Conservation (phyloP, 2,329 filamentous ascomycete genomes). For the Dothistroma septosporum region DNA sequence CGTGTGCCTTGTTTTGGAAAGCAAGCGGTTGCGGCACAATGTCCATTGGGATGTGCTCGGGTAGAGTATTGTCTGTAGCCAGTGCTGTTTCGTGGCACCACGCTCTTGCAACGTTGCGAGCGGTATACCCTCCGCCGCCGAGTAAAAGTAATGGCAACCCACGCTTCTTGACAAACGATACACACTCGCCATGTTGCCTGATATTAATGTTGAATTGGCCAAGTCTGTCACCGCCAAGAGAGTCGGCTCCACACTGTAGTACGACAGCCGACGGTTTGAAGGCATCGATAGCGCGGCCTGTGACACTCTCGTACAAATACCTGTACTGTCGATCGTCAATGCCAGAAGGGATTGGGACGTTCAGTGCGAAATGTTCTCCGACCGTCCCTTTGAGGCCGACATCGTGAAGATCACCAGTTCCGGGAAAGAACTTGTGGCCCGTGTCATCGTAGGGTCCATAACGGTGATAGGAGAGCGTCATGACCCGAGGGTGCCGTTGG, state of each 20-base stretch:
- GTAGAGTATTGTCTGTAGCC: constrained; percentile 70
- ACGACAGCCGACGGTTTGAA: constrained; percentile 91
- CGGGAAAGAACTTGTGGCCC: constrained; percentile 57
- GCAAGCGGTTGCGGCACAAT: constrained; percentile 83
- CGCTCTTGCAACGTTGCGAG: constrained; percentile 89
- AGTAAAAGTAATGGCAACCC: constrained; percentile 81
- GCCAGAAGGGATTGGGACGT: constrained; percentile 64
- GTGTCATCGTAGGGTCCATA: constrained; percentile 70
- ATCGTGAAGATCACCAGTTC: constrained; percentile 63
- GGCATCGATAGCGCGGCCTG: constrained; percentile 70
- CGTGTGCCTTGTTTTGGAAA: constrained; percentile 74
- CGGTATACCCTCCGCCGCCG: constrained; percentile 93
- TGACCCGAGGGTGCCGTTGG: constrained; percentile 81
- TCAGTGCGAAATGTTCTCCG: constrained; percentile 65
- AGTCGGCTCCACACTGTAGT: constrained; percentile 93
- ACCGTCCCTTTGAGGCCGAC: constrained; percentile 71
- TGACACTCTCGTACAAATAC: constrained; percentile 75
- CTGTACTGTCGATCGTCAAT: constrained; percentile 74
- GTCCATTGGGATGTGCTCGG: constrained; percentile 64
- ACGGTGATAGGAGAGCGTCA: constrained; percentile 95
- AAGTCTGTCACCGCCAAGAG: constrained; percentile 84
- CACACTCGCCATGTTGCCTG: constrained; percentile 85
- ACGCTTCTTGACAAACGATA: constrained; percentile 79
- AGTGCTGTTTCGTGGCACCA: constrained; percentile 97
- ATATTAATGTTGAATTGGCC: constrained; percentile 97